Base-by-base conservation (phyloP, 768 basidiomycete species). In the Russula brevipes region DNA sequence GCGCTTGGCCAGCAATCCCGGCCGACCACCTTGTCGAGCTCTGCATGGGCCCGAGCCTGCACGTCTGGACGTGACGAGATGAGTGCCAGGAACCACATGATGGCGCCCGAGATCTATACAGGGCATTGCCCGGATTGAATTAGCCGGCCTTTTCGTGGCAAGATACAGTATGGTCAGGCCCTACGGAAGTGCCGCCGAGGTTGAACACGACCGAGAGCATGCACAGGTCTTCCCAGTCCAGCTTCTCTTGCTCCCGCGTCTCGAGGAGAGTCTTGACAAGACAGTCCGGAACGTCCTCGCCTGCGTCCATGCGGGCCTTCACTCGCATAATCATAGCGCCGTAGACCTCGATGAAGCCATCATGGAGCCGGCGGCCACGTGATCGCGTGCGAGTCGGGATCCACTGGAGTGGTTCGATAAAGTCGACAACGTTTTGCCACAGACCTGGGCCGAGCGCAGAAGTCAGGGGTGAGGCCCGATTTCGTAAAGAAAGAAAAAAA, bases 391-490 rank as follows among this genome's bases (percentile, higher is more conserved):
- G 61, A 36, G 72, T 77, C 1, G 79, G 80, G 2, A 81, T 50
- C 46, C 69, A 69, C 44, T 80, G 80, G 24, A 81, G 75, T 12
- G 76, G 60, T 16, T 75, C 74, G 3, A 81, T 60, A 57, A 81
- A 82, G 67, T 82, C 81, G 33, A 76, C 73, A 12, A 76, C 51
- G 61, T 81, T 82, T 1, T 79, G 78, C 31, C 76, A 71, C 0
- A 80, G 79, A 16, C 80, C 79, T 68, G 53, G 47, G 50, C 10
- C 38, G 17, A 31, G 4, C 41, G 1, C 24, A 24, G 24, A 6
- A 16, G 42, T 58, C 19, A 54, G 33, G 41, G 10, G 2, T 36
- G 7, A 24, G 24, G 24, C 1, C 24, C 24, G 1, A 24, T 1
- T 24, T 24, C 8, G 24, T 24, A 24, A 8, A n/a, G n/a, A n/a